Conservation (phyloP, 139 green algal genomes). For the Chlorella ohadii region DNA sequence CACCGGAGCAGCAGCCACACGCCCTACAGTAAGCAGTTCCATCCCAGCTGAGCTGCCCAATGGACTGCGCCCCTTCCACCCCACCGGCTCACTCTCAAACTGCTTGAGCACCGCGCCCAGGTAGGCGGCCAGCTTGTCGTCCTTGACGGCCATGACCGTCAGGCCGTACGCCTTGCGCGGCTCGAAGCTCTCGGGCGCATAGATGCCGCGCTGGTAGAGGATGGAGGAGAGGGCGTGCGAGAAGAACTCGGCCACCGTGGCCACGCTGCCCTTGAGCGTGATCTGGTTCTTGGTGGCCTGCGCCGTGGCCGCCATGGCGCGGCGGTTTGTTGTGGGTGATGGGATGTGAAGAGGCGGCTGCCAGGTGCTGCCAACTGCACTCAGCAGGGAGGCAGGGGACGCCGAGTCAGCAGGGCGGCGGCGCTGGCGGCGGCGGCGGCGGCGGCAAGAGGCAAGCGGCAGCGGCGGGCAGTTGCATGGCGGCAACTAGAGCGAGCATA, state of each 20-base stretch:
- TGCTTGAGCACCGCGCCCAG: slow-evolving; percentile 83
- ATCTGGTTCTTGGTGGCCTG: slow-evolving; percentile 80
- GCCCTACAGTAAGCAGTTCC: too few species aligned
- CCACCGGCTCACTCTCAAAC: slow-evolving; percentile 57
- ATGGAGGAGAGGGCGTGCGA: slow-evolving; percentile 93
- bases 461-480: too few species aligned
- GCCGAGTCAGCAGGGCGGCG: not conserved
- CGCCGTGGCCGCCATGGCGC: slow-evolving; percentile 9
- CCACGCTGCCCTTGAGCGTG: slow-evolving; percentile 86
- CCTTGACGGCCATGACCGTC: slow-evolving; percentile 85
- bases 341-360: too few species aligned
- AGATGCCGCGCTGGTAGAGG: slow-evolving; percentile 97
- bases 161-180: slow-evolving; percentile 93
- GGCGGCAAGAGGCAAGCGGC: not conserved
- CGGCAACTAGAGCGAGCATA: too few species aligned
- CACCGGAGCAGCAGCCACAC: too few species aligned
- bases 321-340: not conserved
- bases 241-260: slow-evolving; percentile 96
- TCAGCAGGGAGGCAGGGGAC: not conserved
- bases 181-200: slow-evolving; percentile 91
- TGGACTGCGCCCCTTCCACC: too few species aligned
- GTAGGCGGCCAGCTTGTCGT: slow-evolving; percentile 84
- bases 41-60: too few species aligned
- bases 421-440: not conserved
- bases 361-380: not conserved